A percentile compares a stretch with the other conserved stretches of the same genome.
These are phyloP conservation scores for Leccinum incarnatum DNA, from an alignment of 768 basidiomycete genomes.

Conservation along the genomic window DNA sequence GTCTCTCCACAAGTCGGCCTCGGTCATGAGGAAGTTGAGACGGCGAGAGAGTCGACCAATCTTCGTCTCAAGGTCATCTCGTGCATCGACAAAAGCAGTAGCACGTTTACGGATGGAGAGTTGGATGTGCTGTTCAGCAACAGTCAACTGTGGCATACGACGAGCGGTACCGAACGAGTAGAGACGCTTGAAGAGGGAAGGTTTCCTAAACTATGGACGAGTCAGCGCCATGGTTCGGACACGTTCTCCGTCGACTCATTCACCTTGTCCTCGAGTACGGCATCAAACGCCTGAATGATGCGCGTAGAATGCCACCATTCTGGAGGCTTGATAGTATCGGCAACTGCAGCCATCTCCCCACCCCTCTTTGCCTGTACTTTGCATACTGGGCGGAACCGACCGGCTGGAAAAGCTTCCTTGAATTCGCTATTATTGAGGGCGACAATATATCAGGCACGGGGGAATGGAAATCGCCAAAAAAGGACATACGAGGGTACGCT, in stretches of 20 bases:
- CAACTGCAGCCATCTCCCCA: slow-evolving; percentile 74
- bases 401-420: slow-evolving; percentile 93
- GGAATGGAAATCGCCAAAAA: neutral
- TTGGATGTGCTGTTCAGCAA: slow-evolving; percentile 83
- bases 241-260: neutral
- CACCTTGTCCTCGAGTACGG: slow-evolving; percentile 83
- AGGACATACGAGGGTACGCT: slow-evolving; percentile 62
- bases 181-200: slow-evolving; percentile 82
- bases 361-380: slow-evolving; percentile 86
- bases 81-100: slow-evolving; percentile 90
- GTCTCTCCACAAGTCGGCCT: slow-evolving; percentile 86
- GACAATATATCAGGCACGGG: neutral
- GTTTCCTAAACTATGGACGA: slow-evolving; percentile 73
- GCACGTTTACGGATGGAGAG: slow-evolving; percentile 89
- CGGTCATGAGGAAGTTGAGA: slow-evolving; percentile 90
- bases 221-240: slow-evolving; percentile 4
- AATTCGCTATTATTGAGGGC: slow-evolving; percentile 62
- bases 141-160: slow-evolving; percentile 68
- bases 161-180: slow-evolving; percentile 70
- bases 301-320: slow-evolving; percentile 94
- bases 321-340: slow-evolving; percentile 86
- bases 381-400: slow-evolving; percentile 86
- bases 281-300: slow-evolving; percentile 88
- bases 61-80: slow-evolving; percentile 92
- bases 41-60: slow-evolving; percentile 82